A percentile compares a stretch with the other conserved stretches of the same genome.
These are phyloP conservation scores for Apiospora pterosperma DNA, from an alignment of 2,329 filamentous ascomycete species.

Conservation along the genomic window DNA sequence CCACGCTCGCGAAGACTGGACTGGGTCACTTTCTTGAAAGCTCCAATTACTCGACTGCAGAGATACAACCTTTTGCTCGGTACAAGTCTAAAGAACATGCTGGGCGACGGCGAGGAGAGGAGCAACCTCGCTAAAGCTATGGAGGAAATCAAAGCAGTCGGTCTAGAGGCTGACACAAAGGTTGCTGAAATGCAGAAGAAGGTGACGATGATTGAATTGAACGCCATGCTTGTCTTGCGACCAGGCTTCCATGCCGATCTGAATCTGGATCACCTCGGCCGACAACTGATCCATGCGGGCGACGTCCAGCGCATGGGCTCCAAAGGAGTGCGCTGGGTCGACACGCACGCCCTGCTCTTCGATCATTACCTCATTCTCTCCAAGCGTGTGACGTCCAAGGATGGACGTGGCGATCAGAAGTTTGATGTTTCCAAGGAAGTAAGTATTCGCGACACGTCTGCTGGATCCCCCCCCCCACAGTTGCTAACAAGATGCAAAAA, in stretches of 20 bases:
- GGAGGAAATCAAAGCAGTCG: constrained; percentile 86
- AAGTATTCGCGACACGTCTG: constrained; percentile 27
- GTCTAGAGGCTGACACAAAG: constrained; percentile 84
- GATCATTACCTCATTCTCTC: constrained; percentile 95
- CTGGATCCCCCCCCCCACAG: not conserved
- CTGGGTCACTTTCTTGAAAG: constrained; percentile 93
- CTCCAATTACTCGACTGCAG: constrained; percentile 88
- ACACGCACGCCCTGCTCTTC: constrained; percentile 89
- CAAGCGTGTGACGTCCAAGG: constrained; percentile 71
- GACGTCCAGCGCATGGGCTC: constrained; percentile 86
- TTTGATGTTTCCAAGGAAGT: constrained; percentile 93
- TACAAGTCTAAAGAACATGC: constrained; percentile 81
- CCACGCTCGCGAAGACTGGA: constrained; percentile 78
- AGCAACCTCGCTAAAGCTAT: constrained; percentile 78
- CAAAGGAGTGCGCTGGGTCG: constrained; percentile 88
- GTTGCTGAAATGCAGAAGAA: constrained; percentile 92
- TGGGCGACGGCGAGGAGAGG: constrained; percentile 85
- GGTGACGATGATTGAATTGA: constrained; percentile 81
- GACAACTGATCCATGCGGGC: constrained; percentile 83
- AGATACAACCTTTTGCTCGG: constrained; percentile 81
- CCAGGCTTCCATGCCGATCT: constrained; percentile 86
- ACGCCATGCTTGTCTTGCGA: constrained; percentile 77
- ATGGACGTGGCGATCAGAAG: constrained; percentile 69
- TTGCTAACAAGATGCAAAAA: constrained; percentile 31
- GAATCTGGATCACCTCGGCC: constrained; percentile 89